These are phyloP conservation scores for Jaapia argillacea DNA, from an alignment of 768 basidiomycete species.

Conservation along the genomic window DNA sequence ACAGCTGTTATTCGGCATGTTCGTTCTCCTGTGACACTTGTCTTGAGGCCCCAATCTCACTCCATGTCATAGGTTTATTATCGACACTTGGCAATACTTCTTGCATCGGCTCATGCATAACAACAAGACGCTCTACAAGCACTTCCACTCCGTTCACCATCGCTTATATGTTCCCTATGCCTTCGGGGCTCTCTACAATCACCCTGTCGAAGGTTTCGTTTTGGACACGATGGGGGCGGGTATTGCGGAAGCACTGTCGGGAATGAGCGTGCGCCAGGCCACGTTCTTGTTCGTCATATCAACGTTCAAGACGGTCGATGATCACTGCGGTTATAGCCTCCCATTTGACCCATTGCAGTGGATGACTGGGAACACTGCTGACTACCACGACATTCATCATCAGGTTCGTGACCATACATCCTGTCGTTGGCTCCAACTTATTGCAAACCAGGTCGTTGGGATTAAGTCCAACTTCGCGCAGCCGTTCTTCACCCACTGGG, in stretches of 20 bases:
- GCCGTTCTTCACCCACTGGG: conserved; percentile 96
- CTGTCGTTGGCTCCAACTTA: background rate
- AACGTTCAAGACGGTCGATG: conserved; percentile 89
- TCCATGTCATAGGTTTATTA: conserved; percentile 55
- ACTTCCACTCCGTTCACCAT: conserved; percentile 92
- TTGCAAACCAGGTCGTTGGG: conserved; percentile 44
- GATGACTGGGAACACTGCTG: conserved; percentile 80
- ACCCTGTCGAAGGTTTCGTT: conserved; percentile 88
- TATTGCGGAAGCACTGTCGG: conserved; percentile 58
- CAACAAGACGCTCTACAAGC: conserved; percentile 84
- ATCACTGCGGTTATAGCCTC: conserved; percentile 85
- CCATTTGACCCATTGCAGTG: conserved; percentile 91
- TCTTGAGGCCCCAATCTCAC: background rate
- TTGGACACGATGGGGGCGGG: conserved; percentile 78
- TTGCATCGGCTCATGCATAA: conserved; percentile 87
- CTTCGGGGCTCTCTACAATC: conserved; percentile 95
- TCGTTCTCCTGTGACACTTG: conserved; percentile 25
- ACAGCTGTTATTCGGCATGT: conserved; percentile 80
- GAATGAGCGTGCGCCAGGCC: conserved; percentile 75
- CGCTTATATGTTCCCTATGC: conserved; percentile 95
- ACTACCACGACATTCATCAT: conserved; percentile 98
- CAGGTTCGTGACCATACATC: no score
- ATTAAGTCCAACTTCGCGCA: conserved; percentile 96
- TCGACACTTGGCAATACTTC: conserved; percentile 99
- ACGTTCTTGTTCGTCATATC: conserved; percentile 76